These are phyloP conservation scores for Rhizoclosmatium sp. DNA, from an alignment of 192 early-diverging fungal species.

Conservation along the genomic window DNA sequence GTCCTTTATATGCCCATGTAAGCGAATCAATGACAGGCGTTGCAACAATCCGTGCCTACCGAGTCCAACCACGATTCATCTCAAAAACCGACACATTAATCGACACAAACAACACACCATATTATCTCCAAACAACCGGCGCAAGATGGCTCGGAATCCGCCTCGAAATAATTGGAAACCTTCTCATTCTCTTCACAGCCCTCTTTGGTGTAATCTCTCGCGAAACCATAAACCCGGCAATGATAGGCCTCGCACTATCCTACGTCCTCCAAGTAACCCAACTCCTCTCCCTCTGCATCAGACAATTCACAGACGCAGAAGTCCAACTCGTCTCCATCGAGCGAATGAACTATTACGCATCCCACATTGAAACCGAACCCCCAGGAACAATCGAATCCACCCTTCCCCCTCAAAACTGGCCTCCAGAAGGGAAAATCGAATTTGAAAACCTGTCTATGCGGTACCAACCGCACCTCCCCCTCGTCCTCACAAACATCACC, in stretches of 20 bases:
- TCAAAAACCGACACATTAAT: conserved; percentile 68
- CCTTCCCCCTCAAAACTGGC: conserved; percentile 49
- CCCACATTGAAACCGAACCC: conserved; percentile 69
- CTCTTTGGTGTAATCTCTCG: conserved; percentile 67
- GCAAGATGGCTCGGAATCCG: conserved; percentile 42
- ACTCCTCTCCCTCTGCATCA: conserved; percentile 28
- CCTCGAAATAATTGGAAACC: conserved; percentile 64
- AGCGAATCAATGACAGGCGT: conserved; percentile 78
- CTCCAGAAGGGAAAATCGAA: conserved; percentile 47
- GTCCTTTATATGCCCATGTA: conserved; percentile 78
- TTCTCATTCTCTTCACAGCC: conserved; percentile 76
- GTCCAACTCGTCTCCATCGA: conserved; percentile 40
- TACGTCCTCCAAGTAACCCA: conserved; percentile 43
- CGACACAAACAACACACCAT: conserved; percentile 79
- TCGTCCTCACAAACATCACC: conserved; percentile 49
- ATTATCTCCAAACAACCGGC: conserved; percentile 67
- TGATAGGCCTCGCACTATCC: conserved; percentile 45
- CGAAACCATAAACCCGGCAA: conserved; percentile 24
- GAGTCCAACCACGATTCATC: conserved; percentile 76
- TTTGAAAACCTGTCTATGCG: conserved; percentile 48
- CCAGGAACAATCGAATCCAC: conserved; percentile 48
- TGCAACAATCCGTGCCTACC: conserved; percentile 82
- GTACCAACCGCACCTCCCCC: conserved; percentile 49
- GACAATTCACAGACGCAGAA: conserved; percentile 40
- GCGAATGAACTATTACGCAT: conserved; percentile 29